Evolutionary conservation across 352 stramenopile species (phyloP).

Genomic region (Globisporangium cystogenes): DNA sequence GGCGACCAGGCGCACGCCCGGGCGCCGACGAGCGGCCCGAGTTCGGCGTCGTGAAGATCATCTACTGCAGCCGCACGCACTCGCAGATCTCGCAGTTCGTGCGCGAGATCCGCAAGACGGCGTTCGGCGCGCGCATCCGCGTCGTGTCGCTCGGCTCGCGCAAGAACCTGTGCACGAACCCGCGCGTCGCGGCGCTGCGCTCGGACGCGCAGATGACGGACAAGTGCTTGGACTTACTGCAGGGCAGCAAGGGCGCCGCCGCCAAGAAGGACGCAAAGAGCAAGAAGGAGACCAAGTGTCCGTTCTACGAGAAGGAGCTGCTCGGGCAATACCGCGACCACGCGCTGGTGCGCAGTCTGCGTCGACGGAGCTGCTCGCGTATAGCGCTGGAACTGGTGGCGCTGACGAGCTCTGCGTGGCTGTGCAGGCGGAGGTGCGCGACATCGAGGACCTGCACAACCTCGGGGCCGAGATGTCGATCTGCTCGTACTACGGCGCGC

Average conservation of each 20-base stretch:
- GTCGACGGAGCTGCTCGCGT: not conserved
- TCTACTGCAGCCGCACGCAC: slow-evolving; percentile 89
- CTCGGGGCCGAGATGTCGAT: slow-evolving; percentile 88
- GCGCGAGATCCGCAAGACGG: slow-evolving; percentile 81
- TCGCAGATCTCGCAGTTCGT: slow-evolving; percentile 89
- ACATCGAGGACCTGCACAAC: slow-evolving; percentile 95
- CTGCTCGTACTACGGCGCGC: slow-evolving; percentile 97
- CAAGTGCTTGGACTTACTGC: slow-evolving; percentile 84
- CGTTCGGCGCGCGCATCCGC: slow-evolving; percentile 60
- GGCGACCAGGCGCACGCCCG: not conserved
- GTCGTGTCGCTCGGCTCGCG: slow-evolving; percentile 79
- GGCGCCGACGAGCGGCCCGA: slow-evolving; percentile 15
- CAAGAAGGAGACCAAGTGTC: slow-evolving; percentile 58
- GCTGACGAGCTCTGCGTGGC: not conserved
- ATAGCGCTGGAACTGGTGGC: not conserved
- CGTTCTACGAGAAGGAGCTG: slow-evolving; percentile 78
- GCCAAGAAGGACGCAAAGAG: slow-evolving; percentile 19
- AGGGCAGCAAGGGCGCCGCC: slow-evolving; percentile 36
- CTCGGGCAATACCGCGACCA: slow-evolving; percentile 73
- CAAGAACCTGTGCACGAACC: slow-evolving; percentile 83
- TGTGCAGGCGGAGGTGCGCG: slow-evolving; percentile 70
- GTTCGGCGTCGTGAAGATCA: slow-evolving; percentile 73
- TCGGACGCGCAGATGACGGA: slow-evolving; percentile 83
- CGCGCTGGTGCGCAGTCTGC: slow-evolving; percentile 55
- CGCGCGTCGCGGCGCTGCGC: slow-evolving; percentile 48